Base-by-base conservation (phyloP, 1,284 basidiomycete species). In the Cryptococcus sp. region DNA sequence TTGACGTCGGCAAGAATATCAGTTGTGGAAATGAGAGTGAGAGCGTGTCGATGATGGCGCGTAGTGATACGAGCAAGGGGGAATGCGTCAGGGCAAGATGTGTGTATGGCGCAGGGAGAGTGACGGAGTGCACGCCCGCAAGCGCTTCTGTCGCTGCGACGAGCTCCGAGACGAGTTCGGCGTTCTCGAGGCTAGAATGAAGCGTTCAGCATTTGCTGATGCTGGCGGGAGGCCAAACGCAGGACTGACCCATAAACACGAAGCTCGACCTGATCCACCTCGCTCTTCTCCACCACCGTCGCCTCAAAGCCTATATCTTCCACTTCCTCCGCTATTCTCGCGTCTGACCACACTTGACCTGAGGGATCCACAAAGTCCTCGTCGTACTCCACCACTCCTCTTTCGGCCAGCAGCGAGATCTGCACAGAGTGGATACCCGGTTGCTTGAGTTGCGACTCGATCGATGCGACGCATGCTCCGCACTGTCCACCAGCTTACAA, bases 401-500 rank as follows among this genome's bases (percentile, higher is more conserved):
- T 87, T 78, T 99, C 95, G 11, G 96, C 90, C 25, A 99, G 84
- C 19, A 99, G 83, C 16, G 95, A 94, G 22, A 99, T 93, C 72
- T 93, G 91, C 59, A 97, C 82, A 7, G 87, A 90, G 59, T 87
- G 78, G 56, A 99, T 94, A 22, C 96, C 96, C 20, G 86, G 80
- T 76, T 95, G 90, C 61, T 87, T 82, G n/a, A 99, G 84, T 82
- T 91, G 90, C 22, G 87, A 85, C 76, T 99, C 96, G 66, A 99
- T 98, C n/a, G 91, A 87, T 1, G 80, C 80, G 5, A 81, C 80
- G 57, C 80, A 82, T 6, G 80, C 80, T 5, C 80, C 80, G 59
- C 79, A 81, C 65, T 80, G 66, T 8, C 8, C 42, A 45, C 3
- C 3, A 17, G 47, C 2, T 23, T 11, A 53, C 23, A 50, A 47